Evolutionary conservation across 495 filamentous ascomycete genomes (phyloP), one percentile per base, ranked within the genome.

Genomic region (Aspergillus mulundensis): DNA sequence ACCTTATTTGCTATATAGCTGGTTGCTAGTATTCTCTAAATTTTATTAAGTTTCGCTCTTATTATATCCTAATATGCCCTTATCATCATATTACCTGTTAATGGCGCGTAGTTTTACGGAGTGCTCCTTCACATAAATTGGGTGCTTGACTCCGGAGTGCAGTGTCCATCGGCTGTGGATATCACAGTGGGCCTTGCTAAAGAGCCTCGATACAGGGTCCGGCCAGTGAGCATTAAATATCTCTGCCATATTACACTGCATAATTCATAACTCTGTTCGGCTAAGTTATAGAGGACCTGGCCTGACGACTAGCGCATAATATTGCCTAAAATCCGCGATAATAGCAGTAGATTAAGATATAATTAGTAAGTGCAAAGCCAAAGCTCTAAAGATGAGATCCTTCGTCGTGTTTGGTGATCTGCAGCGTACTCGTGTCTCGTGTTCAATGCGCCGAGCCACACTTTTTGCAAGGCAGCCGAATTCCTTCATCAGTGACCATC

Each of bases 401-500:
- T 14, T 36, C 32, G 5, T 36, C 32, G 2, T 36, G 32, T 6
- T 15, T 10, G 32, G 32, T 15, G 32, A 36, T 40, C 38, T 40
- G 38, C 38, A 40, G 38, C 38, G n/a, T 40, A 16, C 3, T 51
- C 24, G 24, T 32, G 34, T 32, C 57, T 54, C 57, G 43, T 54
- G 44, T 53, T 53, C 16, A 25, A 36, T 10, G 23, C 21, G 50
- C 58, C 57, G 47, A 58, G 61, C 42, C 61, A 49, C 61, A 49
- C 54, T 56, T 61, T 48, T 53, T 50, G 58, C 54, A 64, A 56
- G 58, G 58, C 61, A 56, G 58, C 38, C 50, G 30, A n/a, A 53
- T 51, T 53, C 51, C 38, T 56, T 41, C 53, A 53, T n/a, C n/a
- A n/a, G n/a, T n/a, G n/a, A n/a, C n/a, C n/a, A 58, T 58, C 54